phyloP scores from a whole-genome alignment of 768 basidiomycete genomes.

The Calocybe cyanea region DNA sequence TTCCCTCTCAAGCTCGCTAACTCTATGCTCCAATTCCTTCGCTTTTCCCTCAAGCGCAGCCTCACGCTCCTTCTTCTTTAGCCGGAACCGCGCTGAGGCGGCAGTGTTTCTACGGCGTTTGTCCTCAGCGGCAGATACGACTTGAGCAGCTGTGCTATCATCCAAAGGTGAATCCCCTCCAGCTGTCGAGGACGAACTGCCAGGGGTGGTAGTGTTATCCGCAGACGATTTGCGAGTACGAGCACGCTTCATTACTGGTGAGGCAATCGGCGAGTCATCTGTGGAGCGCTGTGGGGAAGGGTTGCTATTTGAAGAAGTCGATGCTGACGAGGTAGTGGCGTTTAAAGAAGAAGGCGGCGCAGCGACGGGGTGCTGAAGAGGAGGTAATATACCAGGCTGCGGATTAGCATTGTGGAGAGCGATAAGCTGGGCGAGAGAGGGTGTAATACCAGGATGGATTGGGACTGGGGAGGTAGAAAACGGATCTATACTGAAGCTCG shows the following conservation, averaged over 20 bases:
- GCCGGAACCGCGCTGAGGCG: slow-evolving; percentile 86
- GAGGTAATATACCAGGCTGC: too few relatives aligned
- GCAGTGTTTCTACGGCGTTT: slow-evolving; percentile 93
- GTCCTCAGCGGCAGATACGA: slow-evolving; percentile 67
- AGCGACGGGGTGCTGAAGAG: too few relatives aligned
- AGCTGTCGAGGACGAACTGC: slow-evolving; percentile 25
- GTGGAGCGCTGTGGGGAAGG: slow-evolving; percentile 19
- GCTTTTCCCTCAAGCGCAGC: slow-evolving; percentile 80
- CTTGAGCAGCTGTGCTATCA: slow-evolving; percentile 7
- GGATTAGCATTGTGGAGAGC: slow-evolving; percentile 42
- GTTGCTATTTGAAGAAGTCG: slow-evolving; percentile 14
- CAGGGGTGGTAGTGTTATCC: slow-evolving; percentile 26
- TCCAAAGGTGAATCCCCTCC: slow-evolving; percentile 24
- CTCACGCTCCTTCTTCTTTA: slow-evolving; percentile 97
- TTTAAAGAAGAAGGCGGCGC: too few relatives aligned
- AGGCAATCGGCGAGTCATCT: slow-evolving; percentile 21
- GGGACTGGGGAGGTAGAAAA: slow-evolving; percentile 27
- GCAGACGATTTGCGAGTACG: slow-evolving; percentile 56
- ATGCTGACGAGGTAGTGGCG: too few relatives aligned
- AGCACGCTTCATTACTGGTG: slow-evolving; percentile 45
- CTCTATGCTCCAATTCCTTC: slow-evolving; percentile 79
- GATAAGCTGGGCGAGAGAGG: slow-evolving; percentile 69
- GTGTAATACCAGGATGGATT: slow-evolving; percentile 27
- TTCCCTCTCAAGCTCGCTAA: slow-evolving; percentile 83
- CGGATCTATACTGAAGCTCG: slow-evolving; percentile 41